Base-by-base conservation (phyloP, 768 basidiomycete species). In the Lactifluus pinguis region DNA sequence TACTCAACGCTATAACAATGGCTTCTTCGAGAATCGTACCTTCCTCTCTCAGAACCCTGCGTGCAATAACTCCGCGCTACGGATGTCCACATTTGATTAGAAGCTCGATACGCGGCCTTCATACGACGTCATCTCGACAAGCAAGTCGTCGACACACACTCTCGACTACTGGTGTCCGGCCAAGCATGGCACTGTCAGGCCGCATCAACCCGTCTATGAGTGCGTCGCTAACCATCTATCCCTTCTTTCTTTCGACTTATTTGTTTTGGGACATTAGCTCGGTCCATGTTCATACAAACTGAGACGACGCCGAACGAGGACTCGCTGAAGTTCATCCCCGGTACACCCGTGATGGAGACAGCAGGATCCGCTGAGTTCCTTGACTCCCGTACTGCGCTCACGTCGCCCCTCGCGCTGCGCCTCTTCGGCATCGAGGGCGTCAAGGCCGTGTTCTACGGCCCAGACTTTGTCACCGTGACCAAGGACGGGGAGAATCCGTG, bases 221-320 rank as follows among this genome's bases (percentile, higher is more conserved):
- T 81, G 60, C 67, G 76, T 58, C 51, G 29, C 14, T 38, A 38
- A 32, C 15, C 13, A 29, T 3, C 5, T 15, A 6, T 19, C 32
- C 25, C 11, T 42, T 17, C 13, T 6, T 3, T 9, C 34, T 13
- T 48, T 39, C 5, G 0, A 6, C 2, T n/a, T 6, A 13, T 41
- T 30, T 14, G 6, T 19, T 17, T 44, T 51, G 6, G 9, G 29
- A 11, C 10, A 49, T 61, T 61, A 92, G 89, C 75, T 38, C 84
- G 94, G 25, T 87, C 88, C 56, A 95, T 98, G 95, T 98, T 98
- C 77, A 97, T 98, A 59, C 97, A 99, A 75, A 98, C 95, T 5
- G 95, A 98, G 75, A 84, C 86, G 10, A 99, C 97, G 0, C 97
- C 97, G 0, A 99, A 99, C 72, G 91, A 92, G 36, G 93, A 98